Percentiles rank a stretch among this genome's conserved stretches.
Conservation (phyloP, 2,329 filamentous ascomycete genomes). For the Coccinonectria pachysandricola region DNA sequence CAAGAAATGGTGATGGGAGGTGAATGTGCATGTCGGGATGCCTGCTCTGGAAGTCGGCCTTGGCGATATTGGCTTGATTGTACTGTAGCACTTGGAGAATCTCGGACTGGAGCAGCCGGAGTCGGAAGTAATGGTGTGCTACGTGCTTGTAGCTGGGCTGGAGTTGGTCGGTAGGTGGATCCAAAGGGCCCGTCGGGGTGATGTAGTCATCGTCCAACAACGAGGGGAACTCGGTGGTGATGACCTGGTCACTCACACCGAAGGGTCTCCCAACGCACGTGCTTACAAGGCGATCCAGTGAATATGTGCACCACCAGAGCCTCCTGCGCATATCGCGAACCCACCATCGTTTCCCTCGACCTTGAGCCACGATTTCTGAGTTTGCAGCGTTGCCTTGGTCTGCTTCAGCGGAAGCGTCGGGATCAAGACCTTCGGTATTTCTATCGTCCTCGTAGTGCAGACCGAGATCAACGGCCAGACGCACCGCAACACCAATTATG, state of each 20-base stretch:
- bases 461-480: constrained; percentile 82
- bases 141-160: constrained; percentile 82
- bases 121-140: constrained; percentile 82
- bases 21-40: constrained; percentile 70
- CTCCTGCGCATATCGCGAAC: constrained; percentile 75
- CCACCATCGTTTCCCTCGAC: constrained; percentile 66
- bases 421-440: constrained; percentile 48
- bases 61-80: constrained; percentile 74
- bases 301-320: constrained; percentile 96
- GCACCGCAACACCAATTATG: constrained; percentile 86
- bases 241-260: constrained; percentile 89
- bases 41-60: constrained; percentile 52
- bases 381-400: constrained; percentile 25
- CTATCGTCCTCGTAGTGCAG: constrained; percentile 86
- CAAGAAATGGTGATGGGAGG: constrained; percentile 75
- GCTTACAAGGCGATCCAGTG: constrained; percentile 86
- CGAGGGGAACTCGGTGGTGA: constrained; percentile 91
- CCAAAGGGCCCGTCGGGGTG: constrained; percentile 63
- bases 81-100: constrained; percentile 90
- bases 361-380: constrained; percentile 27
- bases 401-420: constrained; percentile 27
- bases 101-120: constrained; percentile 84
- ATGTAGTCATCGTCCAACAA: constrained; percentile 82
- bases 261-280: constrained; percentile 90
- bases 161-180: constrained; percentile 43